phyloP scores from a whole-genome alignment of 2,329 filamentous ascomycete species.

The Calonectria leucothoes region DNA sequence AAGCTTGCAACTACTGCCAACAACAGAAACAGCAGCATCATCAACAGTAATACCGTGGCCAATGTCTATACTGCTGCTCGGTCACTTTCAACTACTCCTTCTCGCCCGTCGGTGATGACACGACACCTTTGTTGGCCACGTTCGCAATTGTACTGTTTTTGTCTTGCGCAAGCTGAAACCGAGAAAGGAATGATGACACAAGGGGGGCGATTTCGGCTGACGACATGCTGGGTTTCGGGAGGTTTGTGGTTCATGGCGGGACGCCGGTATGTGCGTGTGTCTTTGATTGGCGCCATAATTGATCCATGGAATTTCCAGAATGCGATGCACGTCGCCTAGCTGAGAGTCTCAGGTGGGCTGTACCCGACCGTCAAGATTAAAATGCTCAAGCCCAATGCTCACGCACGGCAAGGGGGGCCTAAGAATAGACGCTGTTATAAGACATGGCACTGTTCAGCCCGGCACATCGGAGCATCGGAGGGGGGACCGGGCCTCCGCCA shows the following conservation, averaged over 20 bases:
- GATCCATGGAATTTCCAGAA: constrained; percentile 6
- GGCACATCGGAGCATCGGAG: too few relatives aligned
- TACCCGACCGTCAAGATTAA: not conserved
- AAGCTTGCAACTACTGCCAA: not conserved
- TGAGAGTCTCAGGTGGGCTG: not conserved
- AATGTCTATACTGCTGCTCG: not conserved
- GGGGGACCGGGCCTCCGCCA: not conserved
- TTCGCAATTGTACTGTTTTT: not conserved
- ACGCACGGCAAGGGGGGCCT: not conserved
- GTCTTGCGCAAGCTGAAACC: not conserved
- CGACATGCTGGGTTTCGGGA: not conserved
- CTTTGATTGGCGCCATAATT: constrained; percentile 1
- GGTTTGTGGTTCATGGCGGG: not conserved
- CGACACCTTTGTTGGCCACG: not conserved
- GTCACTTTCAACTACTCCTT: not conserved
- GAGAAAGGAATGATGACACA: not conserved
- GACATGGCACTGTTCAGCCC: not conserved
- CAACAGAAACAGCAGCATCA: too few relatives aligned
- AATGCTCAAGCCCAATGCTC: not conserved
- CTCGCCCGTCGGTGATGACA: not conserved
- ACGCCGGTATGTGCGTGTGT: not conserved
- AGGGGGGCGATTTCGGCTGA: not conserved
- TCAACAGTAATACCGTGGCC: not conserved
- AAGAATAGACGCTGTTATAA: constrained; percentile 1
- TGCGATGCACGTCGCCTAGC: not conserved